Evolutionary conservation across 331 rosid species (phyloP), one percentile per base, ranked within the genome.

Genomic region (Spiraea crenata): DNA sequence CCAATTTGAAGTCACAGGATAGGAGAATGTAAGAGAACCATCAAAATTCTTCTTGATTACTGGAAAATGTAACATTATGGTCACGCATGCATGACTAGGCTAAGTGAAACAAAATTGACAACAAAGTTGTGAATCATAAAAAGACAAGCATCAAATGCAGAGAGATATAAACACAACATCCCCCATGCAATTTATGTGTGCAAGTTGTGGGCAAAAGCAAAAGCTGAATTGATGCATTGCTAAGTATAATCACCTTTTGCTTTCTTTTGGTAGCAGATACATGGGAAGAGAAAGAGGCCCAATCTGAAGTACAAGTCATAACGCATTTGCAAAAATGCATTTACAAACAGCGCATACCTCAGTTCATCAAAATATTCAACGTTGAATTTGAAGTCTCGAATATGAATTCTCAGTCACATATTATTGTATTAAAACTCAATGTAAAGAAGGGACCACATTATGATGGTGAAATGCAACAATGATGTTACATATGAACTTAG

Each of bases 121-220:
- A 57, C 49, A 5, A 14, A 48, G 49, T 56, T 39, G 52, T 51
- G 12, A 52, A 6, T 67, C 63, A 54, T 31, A 40, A 52, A 19
- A 41, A 13, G 58, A 4, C 25, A 41, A 69, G 73, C 56, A 44
- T 41, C 35, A 25, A 25, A 9, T 19, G 42, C 65, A 25, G 17
- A 7, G 9, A 56, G 35, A 44, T 39, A 65, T 7, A 47, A 34
- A 9, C 45, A 65, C 19, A 70, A 46, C 57, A 70, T 70, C 57
- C 4, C 57, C 57, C 66, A 70, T 57, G 75, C 70, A 67, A 48
- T 78, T 66, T 73, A 65, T 50, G 71, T 50, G 71, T 44, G 77
- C 77, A 73, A 73, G 82, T 66, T 59, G 70, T 67, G 82, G 70
- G 74, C 44, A 63, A 73, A 67, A 60, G 70, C 60, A 54, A 78